phyloP scores from a whole-genome alignment of 129 eudicot species.

The Artemisia argyi region DNA sequence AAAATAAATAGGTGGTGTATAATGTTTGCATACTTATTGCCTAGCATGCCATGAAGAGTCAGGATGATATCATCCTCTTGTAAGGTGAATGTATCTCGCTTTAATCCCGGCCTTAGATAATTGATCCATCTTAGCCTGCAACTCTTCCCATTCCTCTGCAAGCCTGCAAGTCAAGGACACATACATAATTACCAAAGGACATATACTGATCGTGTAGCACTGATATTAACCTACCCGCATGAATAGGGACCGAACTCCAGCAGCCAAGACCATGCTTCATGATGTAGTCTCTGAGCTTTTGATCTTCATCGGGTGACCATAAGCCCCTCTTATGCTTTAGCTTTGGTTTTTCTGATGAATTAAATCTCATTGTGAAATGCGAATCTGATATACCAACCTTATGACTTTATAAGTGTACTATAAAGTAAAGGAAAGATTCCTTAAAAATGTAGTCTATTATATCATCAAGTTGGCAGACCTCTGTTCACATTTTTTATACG shows the following conservation, averaged over 20 bases:
- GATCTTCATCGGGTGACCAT: slow-evolving; percentile 46
- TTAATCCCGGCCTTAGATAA: slow-evolving; percentile 12
- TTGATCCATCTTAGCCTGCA: slow-evolving; percentile 9
- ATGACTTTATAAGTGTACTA: neutral
- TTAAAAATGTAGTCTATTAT: slow-evolving; percentile 3
- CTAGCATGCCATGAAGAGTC: slow-evolving; percentile 59
- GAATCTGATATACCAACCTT: neutral
- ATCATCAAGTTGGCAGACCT: slow-evolving; percentile 17
- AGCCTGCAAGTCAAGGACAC: neutral
- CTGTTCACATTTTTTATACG: neutral
- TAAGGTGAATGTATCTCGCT: neutral
- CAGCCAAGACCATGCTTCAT: slow-evolving; percentile 67
- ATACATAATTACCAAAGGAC: neutral
- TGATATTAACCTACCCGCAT: slow-evolving; percentile 51
- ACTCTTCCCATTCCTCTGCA: slow-evolving; percentile 7
- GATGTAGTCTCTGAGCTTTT: slow-evolving; percentile 68
- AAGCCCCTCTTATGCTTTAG: slow-evolving; percentile 64
- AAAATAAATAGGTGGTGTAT: no score
- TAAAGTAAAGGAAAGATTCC: slow-evolving; percentile 1
- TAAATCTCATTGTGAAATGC: slow-evolving; percentile 44
- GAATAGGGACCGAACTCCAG: slow-evolving; percentile 73
- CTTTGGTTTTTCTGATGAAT: slow-evolving; percentile 42
- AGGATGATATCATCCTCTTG: neutral
- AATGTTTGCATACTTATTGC: slow-evolving; percentile 68
- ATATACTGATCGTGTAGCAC: neutral